Evolutionary conservation across 257 asterid species (phyloP), one percentile per base, ranked within the genome.

Genomic region (Datura wrightii): DNA sequence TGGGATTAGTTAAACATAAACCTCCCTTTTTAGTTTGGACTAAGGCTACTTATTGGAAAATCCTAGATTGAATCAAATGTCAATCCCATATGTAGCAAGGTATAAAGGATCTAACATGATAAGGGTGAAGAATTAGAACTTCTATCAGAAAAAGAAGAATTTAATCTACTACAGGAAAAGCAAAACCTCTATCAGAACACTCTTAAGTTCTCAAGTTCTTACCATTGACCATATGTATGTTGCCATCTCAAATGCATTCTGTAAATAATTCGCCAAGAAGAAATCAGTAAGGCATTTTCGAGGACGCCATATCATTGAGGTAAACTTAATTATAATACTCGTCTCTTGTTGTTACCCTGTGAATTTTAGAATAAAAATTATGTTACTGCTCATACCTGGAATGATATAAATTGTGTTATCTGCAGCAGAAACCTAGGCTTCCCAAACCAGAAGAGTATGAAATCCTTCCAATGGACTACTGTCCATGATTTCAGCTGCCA

Each of bases 191-290:
- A 24, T 24, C 31, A 24, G 31, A 24, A 24, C 31, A 24, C 31
- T 24, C 31, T 24, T 24, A 24, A 24, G 31, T 24, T 24, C 31
- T 24, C 31, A 24, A 24, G 31, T 24, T 15, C 65, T 86, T 92
- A 94, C 99, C 94, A 92, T 84, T 16, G 98, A 92, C 99, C 98
- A 96, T 76, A 94, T 52, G 86, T 92, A 96, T 46, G 88, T 84
- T 10, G 98, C 92, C 94, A 96, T 93, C 90, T 96, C 98, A 80
- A 96, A 93, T 15, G 99, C 97, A 72, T 94, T 96, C 99, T 96
- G 98, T 91, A 90, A 80, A 87, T 65, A 52, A 83, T 71, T 84
- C 10, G 55, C 67, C 89, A 74, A 11, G 39, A 67, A 16, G 14
- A 82, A 36, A 15, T 74, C 37, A 82, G 66, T 56, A 18, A 80